Conservation (phyloP, 129 eudicot species). For the Flaveria sonorensis region DNA sequence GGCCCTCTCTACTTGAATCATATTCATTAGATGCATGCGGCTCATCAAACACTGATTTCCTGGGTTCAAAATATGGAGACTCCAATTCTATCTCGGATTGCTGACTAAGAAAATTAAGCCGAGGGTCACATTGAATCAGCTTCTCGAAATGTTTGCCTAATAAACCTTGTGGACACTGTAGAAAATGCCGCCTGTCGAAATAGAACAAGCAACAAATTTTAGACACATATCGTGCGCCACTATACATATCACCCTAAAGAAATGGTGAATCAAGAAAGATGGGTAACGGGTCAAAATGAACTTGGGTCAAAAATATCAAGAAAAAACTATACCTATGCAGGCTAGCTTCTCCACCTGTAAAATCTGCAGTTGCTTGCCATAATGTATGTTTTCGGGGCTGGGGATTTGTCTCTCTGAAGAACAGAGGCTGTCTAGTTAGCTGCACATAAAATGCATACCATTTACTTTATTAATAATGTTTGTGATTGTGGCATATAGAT, state of each 20-base stretch:
- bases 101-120: slow-evolving; percentile 64
- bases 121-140: slow-evolving; percentile 72
- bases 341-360: slow-evolving; percentile 89
- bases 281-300: background rate
- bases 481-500: background rate
- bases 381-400: slow-evolving; percentile 47
- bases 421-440: slow-evolving; percentile 46
- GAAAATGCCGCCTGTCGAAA: slow-evolving; percentile 68
- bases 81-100: slow-evolving; percentile 52
- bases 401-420: slow-evolving; percentile 46
- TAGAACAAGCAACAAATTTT: background rate
- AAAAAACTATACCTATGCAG: slow-evolving; percentile 49
- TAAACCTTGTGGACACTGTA: slow-evolving; percentile 74
- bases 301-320: background rate
- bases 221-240: background rate
- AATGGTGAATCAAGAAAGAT: background rate
- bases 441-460: slow-evolving; percentile 20
- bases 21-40: slow-evolving; percentile 30
- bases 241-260: background rate
- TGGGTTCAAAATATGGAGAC: slow-evolving; percentile 55
- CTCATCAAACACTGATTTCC: slow-evolving; percentile 46
- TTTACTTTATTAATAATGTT: slow-evolving; percentile 3
- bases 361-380: slow-evolving; percentile 94
- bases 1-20: slow-evolving; percentile 38
- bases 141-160: slow-evolving; percentile 78